Evolutionary conservation across 352 stramenopile genomes (phyloP).

Genomic region (Pseudoperonospora humuli): DNA sequence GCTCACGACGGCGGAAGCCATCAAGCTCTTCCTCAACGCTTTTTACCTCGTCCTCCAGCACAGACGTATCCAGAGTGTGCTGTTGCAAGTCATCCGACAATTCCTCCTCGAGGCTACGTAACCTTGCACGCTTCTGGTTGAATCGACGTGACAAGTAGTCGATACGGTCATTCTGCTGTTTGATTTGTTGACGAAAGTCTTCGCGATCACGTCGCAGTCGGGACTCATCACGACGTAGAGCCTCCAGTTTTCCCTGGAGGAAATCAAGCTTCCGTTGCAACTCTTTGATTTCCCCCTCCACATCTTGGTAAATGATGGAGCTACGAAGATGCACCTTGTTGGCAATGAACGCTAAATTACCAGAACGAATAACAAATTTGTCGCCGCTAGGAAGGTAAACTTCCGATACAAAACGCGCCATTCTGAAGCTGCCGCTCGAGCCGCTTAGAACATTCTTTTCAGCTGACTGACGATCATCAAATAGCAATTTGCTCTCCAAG

Average conservation of each 20-base stretch:
- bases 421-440: constrained; percentile 47
- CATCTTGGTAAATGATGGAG: constrained; percentile 68
- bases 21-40: constrained; percentile 43
- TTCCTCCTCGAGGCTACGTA: constrained; percentile 64
- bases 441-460: constrained; percentile 50
- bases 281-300: constrained; percentile 56
- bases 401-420: constrained; percentile 58
- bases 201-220: constrained; percentile 39
- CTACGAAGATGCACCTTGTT: constrained; percentile 58
- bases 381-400: constrained; percentile 64
- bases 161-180: constrained; percentile 43
- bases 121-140: constrained; percentile 47
- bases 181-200: constrained; percentile 30
- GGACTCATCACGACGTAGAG: constrained; percentile 46
- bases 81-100: constrained; percentile 54
- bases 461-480: constrained; percentile 45
- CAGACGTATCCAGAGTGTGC: constrained; percentile 56
- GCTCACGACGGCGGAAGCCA: constrained; percentile 29
- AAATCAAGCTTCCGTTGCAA: constrained; percentile 43
- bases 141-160: constrained; percentile 46
- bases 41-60: constrained; percentile 65
- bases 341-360: constrained; percentile 76
- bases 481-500: constrained; percentile 70
- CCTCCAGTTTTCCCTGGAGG: constrained; percentile 36
- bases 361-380: constrained; percentile 68